Evolutionary conservation across 495 filamentous ascomycete genomes (phyloP).

Genomic region (Bacidia rubella): DNA sequence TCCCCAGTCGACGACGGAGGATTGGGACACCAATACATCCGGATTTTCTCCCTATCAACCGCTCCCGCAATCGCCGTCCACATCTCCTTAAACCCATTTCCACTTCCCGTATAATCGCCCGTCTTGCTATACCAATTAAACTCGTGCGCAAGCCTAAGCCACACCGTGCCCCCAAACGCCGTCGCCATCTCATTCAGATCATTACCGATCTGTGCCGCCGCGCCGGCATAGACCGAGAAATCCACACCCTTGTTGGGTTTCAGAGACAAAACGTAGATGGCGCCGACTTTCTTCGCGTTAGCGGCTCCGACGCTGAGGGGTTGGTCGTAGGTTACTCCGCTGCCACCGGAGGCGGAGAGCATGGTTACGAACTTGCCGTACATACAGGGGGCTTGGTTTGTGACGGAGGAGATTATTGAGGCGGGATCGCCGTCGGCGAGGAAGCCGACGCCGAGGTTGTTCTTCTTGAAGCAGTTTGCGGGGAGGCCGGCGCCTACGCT

Average conservation of each 20-base stretch:
- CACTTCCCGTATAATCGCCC: constrained; percentile 3
- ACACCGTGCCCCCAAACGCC: neutral
- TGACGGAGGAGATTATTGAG: neutral
- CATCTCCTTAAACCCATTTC: constrained; percentile 4
- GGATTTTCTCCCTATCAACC: constrained; percentile 1
- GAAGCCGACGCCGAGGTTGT: constrained; percentile 8
- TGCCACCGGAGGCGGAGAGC: neutral
- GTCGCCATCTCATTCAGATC: neutral
- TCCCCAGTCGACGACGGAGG: neutral
- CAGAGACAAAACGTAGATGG: constrained; percentile 9
- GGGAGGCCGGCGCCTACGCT: neutral
- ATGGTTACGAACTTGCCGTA: constrained; percentile 11
- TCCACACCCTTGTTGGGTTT: constrained; percentile 2
- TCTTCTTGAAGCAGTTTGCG: neutral
- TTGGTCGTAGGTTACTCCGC: neutral
- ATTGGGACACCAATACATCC: constrained; percentile 11
- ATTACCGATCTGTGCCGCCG: neutral
- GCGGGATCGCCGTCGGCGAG: neutral
- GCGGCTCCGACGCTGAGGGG: neutral
- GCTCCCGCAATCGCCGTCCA: constrained; percentile 3
- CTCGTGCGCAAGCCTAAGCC: constrained; percentile 13
- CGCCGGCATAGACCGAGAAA: neutral
- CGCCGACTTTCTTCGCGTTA: neutral
- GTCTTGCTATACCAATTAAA: constrained; percentile 10
- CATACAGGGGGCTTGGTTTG: neutral